Conservation (phyloP, 805 yeast species). For the Starmerella sp. region DNA sequence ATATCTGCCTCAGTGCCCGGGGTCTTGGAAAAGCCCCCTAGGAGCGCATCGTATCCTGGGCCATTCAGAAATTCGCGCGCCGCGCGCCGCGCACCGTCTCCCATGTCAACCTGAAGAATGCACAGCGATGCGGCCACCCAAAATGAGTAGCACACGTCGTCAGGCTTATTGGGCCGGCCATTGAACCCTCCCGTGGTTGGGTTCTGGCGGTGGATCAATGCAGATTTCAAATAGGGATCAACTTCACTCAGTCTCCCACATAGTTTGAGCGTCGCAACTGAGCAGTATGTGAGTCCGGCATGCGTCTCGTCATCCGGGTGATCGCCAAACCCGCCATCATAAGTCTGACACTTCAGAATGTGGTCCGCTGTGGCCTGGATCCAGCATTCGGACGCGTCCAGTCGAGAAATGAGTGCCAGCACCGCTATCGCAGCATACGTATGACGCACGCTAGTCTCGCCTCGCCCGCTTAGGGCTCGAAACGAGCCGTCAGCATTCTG, state of each 20-base stretch:
- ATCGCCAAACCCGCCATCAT: slow-evolving; percentile 66
- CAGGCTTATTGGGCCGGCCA: slow-evolving; percentile 74
- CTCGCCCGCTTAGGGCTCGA: slow-evolving; percentile 22
- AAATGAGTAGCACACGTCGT: slow-evolving; percentile 81
- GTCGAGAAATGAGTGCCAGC: slow-evolving; percentile 8
- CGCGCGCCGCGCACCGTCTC: slow-evolving; percentile 14
- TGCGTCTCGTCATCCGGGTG: slow-evolving; percentile 50
- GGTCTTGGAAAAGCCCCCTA: slow-evolving; percentile 75
- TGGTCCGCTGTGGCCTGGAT: slow-evolving; percentile 35
- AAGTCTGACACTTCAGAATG: slow-evolving; percentile 31
- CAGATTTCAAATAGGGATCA: not conserved
- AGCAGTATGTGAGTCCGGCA: slow-evolving; percentile 82
- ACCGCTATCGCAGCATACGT: slow-evolving; percentile 64
- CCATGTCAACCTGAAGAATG: slow-evolving; percentile 30
- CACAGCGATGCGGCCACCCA: slow-evolving; percentile 60
- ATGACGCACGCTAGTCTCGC: slow-evolving; percentile 62
- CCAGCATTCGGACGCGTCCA: slow-evolving; percentile 26
- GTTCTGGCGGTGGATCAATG: slow-evolving; percentile 17
- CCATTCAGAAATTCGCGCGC: slow-evolving; percentile 38
- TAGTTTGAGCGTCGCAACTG: slow-evolving; percentile 48
- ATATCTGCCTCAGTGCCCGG: slow-evolving; percentile 49
- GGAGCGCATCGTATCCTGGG: slow-evolving; percentile 45
- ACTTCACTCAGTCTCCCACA: slow-evolving; percentile 19
- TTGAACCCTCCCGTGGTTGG: slow-evolving; percentile 57
- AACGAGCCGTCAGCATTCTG: slow-evolving; percentile 56